A percentile compares a stretch with the other conserved stretches of the same genome.
phyloP scores from a whole-genome alignment of 1,284 basidiomycete species.

The Athelia psychrophila region DNA sequence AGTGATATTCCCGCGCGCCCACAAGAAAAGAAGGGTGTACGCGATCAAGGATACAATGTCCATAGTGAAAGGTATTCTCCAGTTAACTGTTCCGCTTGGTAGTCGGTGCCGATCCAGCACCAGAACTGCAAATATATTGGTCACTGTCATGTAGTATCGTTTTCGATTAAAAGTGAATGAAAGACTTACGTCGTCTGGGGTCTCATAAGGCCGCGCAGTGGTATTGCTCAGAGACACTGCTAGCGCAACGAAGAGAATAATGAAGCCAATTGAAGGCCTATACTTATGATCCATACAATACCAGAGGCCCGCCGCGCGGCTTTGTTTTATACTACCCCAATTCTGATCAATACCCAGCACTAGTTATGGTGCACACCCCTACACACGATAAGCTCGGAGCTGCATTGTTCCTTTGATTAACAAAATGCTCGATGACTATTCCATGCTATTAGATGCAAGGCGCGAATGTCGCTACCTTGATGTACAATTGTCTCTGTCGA shows the following conservation, averaged over 20 bases:
- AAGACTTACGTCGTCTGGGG: not conserved
- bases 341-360: too few relatives aligned
- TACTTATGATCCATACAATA: too few relatives aligned
- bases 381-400: too few relatives aligned
- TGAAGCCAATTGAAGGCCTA: constrained; percentile 14
- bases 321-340: too few relatives aligned
- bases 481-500: too few relatives aligned
- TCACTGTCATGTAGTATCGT: constrained; percentile 11
- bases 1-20: not conserved
- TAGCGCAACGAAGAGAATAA: constrained; percentile 14
- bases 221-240: not conserved
- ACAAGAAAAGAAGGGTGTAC: not conserved
- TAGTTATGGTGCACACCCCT: too few relatives aligned
- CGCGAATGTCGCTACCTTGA: too few relatives aligned
- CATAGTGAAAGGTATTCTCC: not conserved
- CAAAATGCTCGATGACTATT: too few relatives aligned
- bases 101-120: not conserved
- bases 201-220: not conserved
- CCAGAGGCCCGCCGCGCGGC: too few relatives aligned
- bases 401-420: too few relatives aligned
- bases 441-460: too few relatives aligned
- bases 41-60: not conserved
- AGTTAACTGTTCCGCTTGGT: not conserved
- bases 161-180: not conserved
- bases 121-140: constrained; percentile 5